Base-by-base conservation (phyloP, 495 filamentous ascomycete genomes). In the Penicillium cinerascens region DNA sequence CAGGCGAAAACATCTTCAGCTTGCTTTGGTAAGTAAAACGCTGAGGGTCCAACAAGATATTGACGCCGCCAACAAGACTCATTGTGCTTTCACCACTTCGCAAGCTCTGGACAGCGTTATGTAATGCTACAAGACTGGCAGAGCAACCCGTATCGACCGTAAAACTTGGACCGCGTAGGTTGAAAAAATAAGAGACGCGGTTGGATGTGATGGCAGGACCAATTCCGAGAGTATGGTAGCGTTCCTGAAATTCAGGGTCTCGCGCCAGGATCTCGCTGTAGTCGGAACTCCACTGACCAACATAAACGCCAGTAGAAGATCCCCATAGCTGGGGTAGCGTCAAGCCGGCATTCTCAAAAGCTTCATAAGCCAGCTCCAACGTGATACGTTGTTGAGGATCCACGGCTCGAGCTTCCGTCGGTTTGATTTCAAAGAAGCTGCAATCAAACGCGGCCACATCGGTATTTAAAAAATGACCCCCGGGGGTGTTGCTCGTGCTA, bases 341-440 rank as follows among this genome's bases (percentile, higher is more conserved):
- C 26, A n/a, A 4, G 40, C 39, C 6, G n/a, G n/a, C 21, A 71
- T 51, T 86, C 82, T 3, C 25, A 8, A 86, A 55, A 0, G 72
- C 73, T 51, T 84, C 78, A 29, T 82, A 85, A 9, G 76, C 72
- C 4, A 66, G 60, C 57, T 85, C 82, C 1, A 86, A 66, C n/a
- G 79, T 64, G 21, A 81, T 56, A 8, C 70, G 68, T n/a, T 73
- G 70, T 42, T 77, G 72, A 53, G 66, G 65, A 54, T 75, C 72
- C 60, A 75, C 71, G 6, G 42, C 29, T 6, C 21, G 49, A 44
- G 78, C 69, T 60, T 83, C 71, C 45, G 66, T 52, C 11, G 70
- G 63, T 6, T 73, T 71, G n/a, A 83, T 73, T 38, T 67, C 71
- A 57, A 84, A 84, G 55, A 84, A 84, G 0, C 50, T 21, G 11